A percentile compares a stretch with the other conserved stretches of the same genome.
phyloP scores from a whole-genome alignment of 768 basidiomycete genomes.

The Tephrocybe sp. region DNA sequence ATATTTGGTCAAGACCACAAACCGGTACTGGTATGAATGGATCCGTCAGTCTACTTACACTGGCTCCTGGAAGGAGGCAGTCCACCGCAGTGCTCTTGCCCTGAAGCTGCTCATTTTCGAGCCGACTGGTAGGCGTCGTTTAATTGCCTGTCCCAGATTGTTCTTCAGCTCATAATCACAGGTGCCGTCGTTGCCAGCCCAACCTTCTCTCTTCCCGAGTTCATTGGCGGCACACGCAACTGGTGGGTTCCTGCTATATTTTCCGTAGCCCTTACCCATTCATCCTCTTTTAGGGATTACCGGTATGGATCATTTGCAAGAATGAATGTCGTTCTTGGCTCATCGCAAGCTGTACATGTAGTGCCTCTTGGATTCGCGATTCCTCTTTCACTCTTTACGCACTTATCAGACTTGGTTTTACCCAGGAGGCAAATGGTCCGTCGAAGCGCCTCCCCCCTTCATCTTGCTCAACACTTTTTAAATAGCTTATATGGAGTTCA shows the following conservation, averaged over 20 bases:
- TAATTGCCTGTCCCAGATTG: no score
- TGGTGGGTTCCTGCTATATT: conserved; percentile 48
- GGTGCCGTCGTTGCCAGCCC: conserved; percentile 95
- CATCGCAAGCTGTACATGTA: conserved; percentile 21
- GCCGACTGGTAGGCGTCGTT: conserved; percentile 61
- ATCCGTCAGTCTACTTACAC: conserved; percentile 85
- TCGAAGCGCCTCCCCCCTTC: background rate
- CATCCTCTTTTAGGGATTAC: conserved; percentile 52
- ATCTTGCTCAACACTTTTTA: conserved; percentile 6
- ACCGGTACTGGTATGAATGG: conserved; percentile 87
- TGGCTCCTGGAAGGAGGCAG: conserved; percentile 95
- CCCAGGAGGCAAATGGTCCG: conserved; percentile 86
- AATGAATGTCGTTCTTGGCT: no score
- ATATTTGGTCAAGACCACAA: conserved; percentile 51
- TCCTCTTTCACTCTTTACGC: conserved; percentile 96
- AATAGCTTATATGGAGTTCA: conserved; percentile 87
- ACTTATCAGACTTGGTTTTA: conserved; percentile 90
- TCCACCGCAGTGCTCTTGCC: conserved; percentile 90
- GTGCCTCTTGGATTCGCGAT: conserved; percentile 92
- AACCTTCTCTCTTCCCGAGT: conserved; percentile 92
- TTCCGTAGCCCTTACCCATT: background rate
- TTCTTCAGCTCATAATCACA: conserved; percentile 19
- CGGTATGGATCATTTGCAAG: conserved; percentile 43
- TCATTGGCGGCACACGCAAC: conserved; percentile 86
- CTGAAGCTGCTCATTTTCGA: conserved; percentile 92